phyloP scores from a whole-genome alignment of 495 filamentous ascomycete species.

The Lasiosphaeria hispida region DNA sequence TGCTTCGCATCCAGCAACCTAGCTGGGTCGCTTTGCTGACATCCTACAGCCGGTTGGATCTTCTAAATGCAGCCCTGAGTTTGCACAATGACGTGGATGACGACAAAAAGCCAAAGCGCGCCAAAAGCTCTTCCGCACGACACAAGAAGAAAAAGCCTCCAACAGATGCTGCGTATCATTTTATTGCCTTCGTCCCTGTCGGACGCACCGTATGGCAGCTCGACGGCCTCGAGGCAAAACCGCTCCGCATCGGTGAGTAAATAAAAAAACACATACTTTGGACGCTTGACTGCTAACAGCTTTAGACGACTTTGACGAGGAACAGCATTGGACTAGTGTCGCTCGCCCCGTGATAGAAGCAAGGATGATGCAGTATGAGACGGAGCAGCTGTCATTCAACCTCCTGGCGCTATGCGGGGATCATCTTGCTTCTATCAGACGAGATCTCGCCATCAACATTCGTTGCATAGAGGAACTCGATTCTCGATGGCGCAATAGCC shows the following conservation, averaged over 20 bases:
- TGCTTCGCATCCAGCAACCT: background rate
- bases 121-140: slow-evolving; percentile 15
- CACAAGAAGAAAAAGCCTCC: slow-evolving; percentile 23
- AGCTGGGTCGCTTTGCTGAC: slow-evolving; percentile 27
- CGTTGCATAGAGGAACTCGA: slow-evolving; percentile 31
- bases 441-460: slow-evolving; percentile 35
- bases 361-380: slow-evolving; percentile 41
- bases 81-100: slow-evolving; percentile 60
- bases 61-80: slow-evolving; percentile 70
- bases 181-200: slow-evolving; percentile 83
- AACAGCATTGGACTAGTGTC: slow-evolving; percentile 39
- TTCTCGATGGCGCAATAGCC: slow-evolving; percentile 13
- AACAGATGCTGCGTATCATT: slow-evolving; percentile 67
- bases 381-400: slow-evolving; percentile 39
- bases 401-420: slow-evolving; percentile 48
- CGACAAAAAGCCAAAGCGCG: slow-evolving; percentile 37
- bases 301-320: slow-evolving; percentile 22
- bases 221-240: slow-evolving; percentile 77
- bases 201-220: slow-evolving; percentile 79
- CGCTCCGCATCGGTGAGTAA: slow-evolving; percentile 64
- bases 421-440: slow-evolving; percentile 26
- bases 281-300: background rate
- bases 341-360: slow-evolving; percentile 39
- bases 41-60: slow-evolving; percentile 60
- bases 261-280: background rate